These are phyloP conservation scores for Pseudomicrostroma phylloplanum DNA, from an alignment of 1,284 basidiomycete species.

Conservation along the genomic window DNA sequence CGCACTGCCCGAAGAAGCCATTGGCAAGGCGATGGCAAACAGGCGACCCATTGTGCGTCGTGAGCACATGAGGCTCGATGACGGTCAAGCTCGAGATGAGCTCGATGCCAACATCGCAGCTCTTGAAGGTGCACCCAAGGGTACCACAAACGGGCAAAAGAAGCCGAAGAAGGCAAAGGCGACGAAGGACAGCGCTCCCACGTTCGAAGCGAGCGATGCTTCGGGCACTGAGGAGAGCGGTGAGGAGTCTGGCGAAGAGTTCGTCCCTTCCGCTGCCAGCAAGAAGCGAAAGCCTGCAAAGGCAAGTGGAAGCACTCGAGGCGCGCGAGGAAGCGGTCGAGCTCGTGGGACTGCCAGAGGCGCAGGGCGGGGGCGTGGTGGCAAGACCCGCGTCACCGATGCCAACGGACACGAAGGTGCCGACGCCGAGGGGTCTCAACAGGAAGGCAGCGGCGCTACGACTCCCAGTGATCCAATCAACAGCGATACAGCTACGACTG, in stretches of 20 bases:
- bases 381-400: background rate
- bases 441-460: background rate
- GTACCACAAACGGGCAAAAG: background rate
- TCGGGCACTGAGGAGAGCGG: background rate
- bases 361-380: conserved; percentile 10
- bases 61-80: conserved; percentile 8
- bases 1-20: conserved; percentile 25
- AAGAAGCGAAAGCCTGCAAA: background rate
- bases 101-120: conserved; percentile 28
- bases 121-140: conserved; percentile 16
- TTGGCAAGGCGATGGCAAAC: conserved; percentile 39
- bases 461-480: background rate
- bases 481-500: background rate
- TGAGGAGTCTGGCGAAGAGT: background rate
- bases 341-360: background rate
- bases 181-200: background rate
- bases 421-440: background rate
- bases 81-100: conserved; percentile 13
- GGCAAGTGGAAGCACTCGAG: background rate
- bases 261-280: background rate
- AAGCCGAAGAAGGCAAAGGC: background rate
- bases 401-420: background rate
- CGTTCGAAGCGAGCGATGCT: background rate
- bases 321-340: background rate
- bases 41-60: conserved; percentile 26